A percentile compares a stretch with the other conserved stretches of the same genome.
Evolutionary conservation across 345 rosid species (phyloP).

Genomic region (Mallotus nudiflorus): DNA sequence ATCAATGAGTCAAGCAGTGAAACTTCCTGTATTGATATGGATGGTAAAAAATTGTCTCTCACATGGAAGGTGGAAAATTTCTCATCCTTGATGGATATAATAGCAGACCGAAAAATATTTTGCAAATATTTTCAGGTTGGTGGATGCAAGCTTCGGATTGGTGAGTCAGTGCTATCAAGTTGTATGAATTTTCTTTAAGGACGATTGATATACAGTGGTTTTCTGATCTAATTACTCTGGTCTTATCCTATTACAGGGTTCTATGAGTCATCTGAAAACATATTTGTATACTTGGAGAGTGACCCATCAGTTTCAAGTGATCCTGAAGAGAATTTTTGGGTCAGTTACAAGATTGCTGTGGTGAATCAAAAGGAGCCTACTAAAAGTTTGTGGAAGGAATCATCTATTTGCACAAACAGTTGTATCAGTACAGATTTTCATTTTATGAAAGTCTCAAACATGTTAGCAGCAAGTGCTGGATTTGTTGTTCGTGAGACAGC

Average conservation of each 20-base stretch:
- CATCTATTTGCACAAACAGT: conserved; percentile 14
- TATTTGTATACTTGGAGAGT: conserved; percentile 12
- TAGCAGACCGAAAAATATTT: conserved; percentile 1
- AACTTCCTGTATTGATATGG: not conserved
- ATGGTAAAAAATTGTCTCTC: not conserved
- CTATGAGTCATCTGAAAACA: conserved; percentile 8
- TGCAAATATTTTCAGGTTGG: conserved; percentile 21
- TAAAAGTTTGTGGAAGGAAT: conserved; percentile 15
- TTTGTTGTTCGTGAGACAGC: conserved; percentile 15
- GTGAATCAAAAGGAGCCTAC: conserved; percentile 19
- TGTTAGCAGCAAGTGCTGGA: conserved; percentile 18
- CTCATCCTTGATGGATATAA: conserved; percentile 12
- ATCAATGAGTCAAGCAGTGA: not conserved
- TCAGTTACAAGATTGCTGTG: conserved; percentile 17
- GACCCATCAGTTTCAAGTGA: conserved; percentile 12
- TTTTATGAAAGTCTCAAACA: conserved; percentile 14
- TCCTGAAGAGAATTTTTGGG: conserved; percentile 20
- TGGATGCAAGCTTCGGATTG: conserved; percentile 26
- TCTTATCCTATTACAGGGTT: conserved; percentile 5
- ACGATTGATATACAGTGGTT: not conserved
- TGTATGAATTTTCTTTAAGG: not conserved
- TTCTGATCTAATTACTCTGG: not conserved
- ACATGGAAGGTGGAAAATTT: conserved; percentile 24
- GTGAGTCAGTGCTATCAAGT: conserved; percentile 5
- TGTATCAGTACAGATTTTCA: conserved; percentile 1